Percentiles rank a stretch among this genome's conserved stretches.
These are phyloP conservation scores for Geotrichum reessii DNA, from an alignment of 1,139 yeast species.

Conservation along the genomic window DNA sequence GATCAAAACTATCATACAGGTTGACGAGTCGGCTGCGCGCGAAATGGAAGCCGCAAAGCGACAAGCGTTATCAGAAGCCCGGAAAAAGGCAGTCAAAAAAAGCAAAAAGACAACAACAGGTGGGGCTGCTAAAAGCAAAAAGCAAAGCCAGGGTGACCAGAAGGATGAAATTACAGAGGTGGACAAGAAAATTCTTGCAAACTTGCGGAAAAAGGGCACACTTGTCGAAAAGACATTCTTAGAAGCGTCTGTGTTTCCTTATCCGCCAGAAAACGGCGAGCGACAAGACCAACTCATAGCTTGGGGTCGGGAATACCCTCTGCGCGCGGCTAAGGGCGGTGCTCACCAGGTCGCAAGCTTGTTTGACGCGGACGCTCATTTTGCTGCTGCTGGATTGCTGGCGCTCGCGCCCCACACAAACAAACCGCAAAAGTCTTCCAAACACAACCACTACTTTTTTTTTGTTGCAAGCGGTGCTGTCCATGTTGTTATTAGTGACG, in stretches of 20 bases:
- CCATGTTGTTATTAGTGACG: constrained; percentile 60
- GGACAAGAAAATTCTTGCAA: constrained; percentile 52
- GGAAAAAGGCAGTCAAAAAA: background rate
- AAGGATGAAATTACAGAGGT: constrained; percentile 1
- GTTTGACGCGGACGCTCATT: constrained; percentile 60
- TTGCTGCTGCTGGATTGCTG: constrained; percentile 72
- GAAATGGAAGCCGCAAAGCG: constrained; percentile 5
- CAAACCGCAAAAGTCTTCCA: constrained; percentile 60
- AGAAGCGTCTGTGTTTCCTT: constrained; percentile 46
- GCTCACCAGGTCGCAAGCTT: constrained; percentile 15
- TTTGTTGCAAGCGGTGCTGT: constrained; percentile 66
- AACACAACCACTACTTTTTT: constrained; percentile 65
- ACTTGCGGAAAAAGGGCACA: constrained; percentile 34
- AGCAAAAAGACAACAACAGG: background rate
- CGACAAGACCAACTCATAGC: constrained; percentile 41
- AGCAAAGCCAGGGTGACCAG: background rate
- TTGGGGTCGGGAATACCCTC: constrained; percentile 54
- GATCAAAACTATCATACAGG: constrained; percentile 27
- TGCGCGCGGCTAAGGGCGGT: constrained; percentile 39
- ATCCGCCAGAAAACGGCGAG: constrained; percentile 42
- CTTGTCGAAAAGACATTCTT: constrained; percentile 34
- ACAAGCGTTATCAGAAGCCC: background rate
- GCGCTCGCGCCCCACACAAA: constrained; percentile 52
- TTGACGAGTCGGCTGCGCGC: constrained; percentile 9
- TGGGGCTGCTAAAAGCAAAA: background rate